Evolutionary conservation across 1,284 basidiomycete genomes (phyloP).

Genomic region (Trichosporon sp.): DNA sequence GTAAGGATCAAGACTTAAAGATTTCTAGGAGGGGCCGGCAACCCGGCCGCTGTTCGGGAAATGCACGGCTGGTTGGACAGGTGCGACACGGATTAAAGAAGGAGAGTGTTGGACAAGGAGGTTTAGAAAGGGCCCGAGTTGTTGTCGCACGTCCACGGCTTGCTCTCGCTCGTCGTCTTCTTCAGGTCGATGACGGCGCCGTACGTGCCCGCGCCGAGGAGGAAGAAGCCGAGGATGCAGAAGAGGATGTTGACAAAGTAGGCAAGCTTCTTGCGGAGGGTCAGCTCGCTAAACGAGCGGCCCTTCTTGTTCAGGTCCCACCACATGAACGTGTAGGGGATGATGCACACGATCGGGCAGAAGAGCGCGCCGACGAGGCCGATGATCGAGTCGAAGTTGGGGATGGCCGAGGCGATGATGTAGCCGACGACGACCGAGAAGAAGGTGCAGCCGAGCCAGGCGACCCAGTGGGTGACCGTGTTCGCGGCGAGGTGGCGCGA

Average conservation of each 20-base stretch:
- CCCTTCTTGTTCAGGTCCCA: slow-evolving; percentile 31
- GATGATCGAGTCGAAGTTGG: slow-evolving; percentile 30
- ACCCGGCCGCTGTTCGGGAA: neutral
- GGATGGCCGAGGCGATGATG: slow-evolving; percentile 21
- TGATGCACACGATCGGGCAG: slow-evolving; percentile 24
- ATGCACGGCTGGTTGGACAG: neutral
- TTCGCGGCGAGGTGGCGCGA: slow-evolving; percentile 59
- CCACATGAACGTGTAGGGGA: slow-evolving; percentile 34
- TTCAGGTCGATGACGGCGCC: slow-evolving; percentile 24
- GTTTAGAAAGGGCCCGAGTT: slow-evolving; percentile 11
- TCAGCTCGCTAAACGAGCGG: neutral
- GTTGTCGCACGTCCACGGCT: slow-evolving; percentile 15
- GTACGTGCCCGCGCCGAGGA: slow-evolving; percentile 35
- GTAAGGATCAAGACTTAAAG: neutral
- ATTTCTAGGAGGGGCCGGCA: neutral
- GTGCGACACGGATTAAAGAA: neutral
- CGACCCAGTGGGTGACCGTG: slow-evolving; percentile 57
- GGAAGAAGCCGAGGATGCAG: slow-evolving; percentile 30
- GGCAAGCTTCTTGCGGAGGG: neutral
- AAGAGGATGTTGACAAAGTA: slow-evolving; percentile 18
- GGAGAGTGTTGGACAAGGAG: neutral
- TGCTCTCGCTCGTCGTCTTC: neutral
- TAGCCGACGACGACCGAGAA: slow-evolving; percentile 13
- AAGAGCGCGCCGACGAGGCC: slow-evolving; percentile 32
- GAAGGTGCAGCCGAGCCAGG: slow-evolving; percentile 55